Evolutionary conservation across 495 filamentous ascomycete genomes (phyloP).

Genomic region (Penicillium cinerascens): DNA sequence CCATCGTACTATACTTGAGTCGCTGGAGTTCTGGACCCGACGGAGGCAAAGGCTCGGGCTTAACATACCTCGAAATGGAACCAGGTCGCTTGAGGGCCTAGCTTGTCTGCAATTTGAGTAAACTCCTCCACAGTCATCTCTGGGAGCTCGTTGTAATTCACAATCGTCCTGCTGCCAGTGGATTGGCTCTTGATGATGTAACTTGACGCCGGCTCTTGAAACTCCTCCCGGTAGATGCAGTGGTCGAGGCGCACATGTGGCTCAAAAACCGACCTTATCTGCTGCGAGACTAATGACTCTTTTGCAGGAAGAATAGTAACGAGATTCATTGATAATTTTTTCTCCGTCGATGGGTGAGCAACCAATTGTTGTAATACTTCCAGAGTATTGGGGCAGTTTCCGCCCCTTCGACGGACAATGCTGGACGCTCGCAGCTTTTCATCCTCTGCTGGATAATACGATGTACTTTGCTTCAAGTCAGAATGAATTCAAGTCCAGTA

Average conservation of each 20-base stretch:
- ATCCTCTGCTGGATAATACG: conserved; percentile 65
- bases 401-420: conserved; percentile 59
- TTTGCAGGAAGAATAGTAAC: conserved; percentile 41
- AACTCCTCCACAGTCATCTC: conserved; percentile 65
- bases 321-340: conserved; percentile 31
- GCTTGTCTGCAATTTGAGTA: conserved; percentile 21
- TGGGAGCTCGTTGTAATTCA: conserved; percentile 64
- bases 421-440: conserved; percentile 64
- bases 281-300: conserved; percentile 35
- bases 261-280: conserved; percentile 40
- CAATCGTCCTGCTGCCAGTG: conserved; percentile 62
- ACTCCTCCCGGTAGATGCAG: conserved; percentile 57
- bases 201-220: conserved; percentile 59
- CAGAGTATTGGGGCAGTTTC: conserved; percentile 68
- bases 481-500: not conserved
- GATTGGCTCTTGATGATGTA: conserved; percentile 64
- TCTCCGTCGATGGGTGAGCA: conserved; percentile 2
- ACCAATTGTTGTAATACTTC: conserved; percentile 65
- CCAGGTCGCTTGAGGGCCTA: conserved; percentile 43
- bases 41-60: not conserved
- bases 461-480: conserved; percentile 43
- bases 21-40: not conserved
- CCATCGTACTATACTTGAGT: not conserved
- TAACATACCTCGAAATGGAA: conserved; percentile 70
- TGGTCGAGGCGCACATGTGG: conserved; percentile 44